Percentiles rank a stretch among this genome's conserved stretches.
Conservation (phyloP, 495 filamentous ascomycete species). For the Beverwykella pulmonaria region DNA sequence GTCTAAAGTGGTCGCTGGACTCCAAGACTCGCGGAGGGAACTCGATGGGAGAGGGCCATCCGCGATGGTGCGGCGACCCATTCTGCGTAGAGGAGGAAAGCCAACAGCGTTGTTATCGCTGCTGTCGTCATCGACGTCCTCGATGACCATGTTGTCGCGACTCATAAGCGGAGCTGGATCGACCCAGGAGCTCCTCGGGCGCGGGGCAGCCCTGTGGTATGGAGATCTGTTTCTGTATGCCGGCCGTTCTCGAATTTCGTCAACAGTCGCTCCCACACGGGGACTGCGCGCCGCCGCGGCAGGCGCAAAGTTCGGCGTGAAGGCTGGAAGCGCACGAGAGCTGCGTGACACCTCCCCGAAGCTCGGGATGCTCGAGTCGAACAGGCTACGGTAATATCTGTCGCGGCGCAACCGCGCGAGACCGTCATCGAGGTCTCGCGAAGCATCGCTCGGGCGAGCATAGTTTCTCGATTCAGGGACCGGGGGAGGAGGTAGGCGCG, state of each 20-base stretch:
- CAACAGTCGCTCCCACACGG: not conserved
- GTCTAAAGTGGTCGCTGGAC: conserved; percentile 53
- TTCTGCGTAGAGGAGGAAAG: conserved; percentile 41
- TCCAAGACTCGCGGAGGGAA: conserved; percentile 41
- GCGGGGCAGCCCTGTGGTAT: conserved; percentile 3
- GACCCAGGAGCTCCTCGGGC: conserved; percentile 2
- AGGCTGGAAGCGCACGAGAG: conserved; percentile 16
- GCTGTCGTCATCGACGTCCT: conserved; percentile 22
- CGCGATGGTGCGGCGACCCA: conserved; percentile 40
- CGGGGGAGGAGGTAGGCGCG: conserved; percentile 40
- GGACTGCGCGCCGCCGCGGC: conserved; percentile 20
- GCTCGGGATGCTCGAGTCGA: conserved; percentile 1
- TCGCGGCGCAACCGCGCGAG: not conserved
- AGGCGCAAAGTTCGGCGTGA: conserved; percentile 39
- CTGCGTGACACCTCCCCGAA: not conserved
- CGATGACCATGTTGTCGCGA: not conserved
- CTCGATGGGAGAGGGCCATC: conserved; percentile 36
- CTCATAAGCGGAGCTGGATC: not conserved
- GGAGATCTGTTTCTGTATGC: not conserved
- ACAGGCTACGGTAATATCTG: not conserved
- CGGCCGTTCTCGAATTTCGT: conserved; percentile 5
- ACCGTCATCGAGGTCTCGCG: not conserved
- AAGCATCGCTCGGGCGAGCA: conserved; percentile 9
- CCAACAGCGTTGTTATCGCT: conserved; percentile 32
- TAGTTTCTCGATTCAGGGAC: conserved; percentile 48